phyloP scores from a whole-genome alignment of 1,139 yeast genomes.

The Casaregolazyma suthepensis region DNA sequence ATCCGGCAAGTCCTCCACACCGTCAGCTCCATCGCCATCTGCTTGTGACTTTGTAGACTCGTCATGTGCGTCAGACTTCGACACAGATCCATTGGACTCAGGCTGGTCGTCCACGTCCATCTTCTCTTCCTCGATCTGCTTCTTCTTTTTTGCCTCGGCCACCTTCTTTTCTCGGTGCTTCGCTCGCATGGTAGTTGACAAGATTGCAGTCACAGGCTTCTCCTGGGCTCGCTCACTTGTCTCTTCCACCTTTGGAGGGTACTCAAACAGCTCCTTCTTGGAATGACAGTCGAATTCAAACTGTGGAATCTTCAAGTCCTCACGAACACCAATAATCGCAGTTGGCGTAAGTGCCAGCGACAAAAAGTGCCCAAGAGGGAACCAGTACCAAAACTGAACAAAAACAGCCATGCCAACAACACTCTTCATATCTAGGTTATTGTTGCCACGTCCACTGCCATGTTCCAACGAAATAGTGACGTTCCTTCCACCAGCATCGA shows the following conservation, averaged over 20 bases:
- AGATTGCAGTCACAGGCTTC: conserved; percentile 85
- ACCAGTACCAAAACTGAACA: conserved; percentile 98
- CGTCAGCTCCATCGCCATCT: conserved; percentile 26
- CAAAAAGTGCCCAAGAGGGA: conserved; percentile 90
- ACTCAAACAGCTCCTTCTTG: conserved; percentile 72
- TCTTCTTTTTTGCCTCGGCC: conserved; percentile 44
- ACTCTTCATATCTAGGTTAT: conserved; percentile 84
- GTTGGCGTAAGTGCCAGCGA: conserved; percentile 93
- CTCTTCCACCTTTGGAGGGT: conserved; percentile 85
- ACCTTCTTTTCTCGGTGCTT: conserved; percentile 84
- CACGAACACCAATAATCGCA: conserved; percentile 77
- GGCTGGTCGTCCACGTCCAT: conserved; percentile 23
- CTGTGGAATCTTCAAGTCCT: conserved; percentile 81
- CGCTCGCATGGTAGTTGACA: conserved; percentile 89
- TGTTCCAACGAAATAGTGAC: conserved; percentile 92
- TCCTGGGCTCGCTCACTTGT: conserved; percentile 79
- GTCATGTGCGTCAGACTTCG: conserved; percentile 17
- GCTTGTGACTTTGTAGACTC: conserved; percentile 11
- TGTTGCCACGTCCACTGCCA: conserved; percentile 16
- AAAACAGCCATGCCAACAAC: conserved; percentile 89
- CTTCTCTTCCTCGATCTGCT: conserved; percentile 31
- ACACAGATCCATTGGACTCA: conserved; percentile 23
- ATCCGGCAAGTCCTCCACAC: conserved; percentile 17
- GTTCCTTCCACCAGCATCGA: conserved; percentile 98
- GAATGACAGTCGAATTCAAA: conserved; percentile 77